Evolutionary conservation across 495 filamentous ascomycete genomes (phyloP).

Genomic region (Podospora conica): DNA sequence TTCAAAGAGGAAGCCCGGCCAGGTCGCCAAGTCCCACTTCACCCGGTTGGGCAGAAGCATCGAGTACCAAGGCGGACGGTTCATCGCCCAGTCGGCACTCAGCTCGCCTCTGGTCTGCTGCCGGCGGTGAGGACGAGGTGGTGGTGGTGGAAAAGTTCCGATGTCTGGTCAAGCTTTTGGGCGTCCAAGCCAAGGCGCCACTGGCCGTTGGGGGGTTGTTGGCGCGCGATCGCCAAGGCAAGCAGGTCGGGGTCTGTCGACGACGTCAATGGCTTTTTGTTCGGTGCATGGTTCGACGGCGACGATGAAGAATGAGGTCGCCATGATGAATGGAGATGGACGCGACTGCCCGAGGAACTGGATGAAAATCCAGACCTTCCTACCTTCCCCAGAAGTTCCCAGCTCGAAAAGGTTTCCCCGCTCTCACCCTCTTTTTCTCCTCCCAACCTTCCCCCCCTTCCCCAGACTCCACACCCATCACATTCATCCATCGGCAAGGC

Average conservation of each 20-base stretch:
- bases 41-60: background rate
- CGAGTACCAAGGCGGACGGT: background rate
- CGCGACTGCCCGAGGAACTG: too few species aligned
- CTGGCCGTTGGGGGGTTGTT: background rate
- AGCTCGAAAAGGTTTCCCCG: background rate
- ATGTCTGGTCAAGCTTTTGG: background rate
- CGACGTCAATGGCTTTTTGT: background rate
- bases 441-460: background rate
- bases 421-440: background rate
- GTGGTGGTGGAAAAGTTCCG: background rate
- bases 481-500: background rate
- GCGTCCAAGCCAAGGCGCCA: background rate
- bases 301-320: background rate
- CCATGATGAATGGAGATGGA: background rate
- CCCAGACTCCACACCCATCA: background rate
- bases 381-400: background rate
- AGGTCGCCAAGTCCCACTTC: background rate
- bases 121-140: background rate
- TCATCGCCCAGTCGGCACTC: background rate
- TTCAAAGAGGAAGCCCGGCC: too few species aligned
- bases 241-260: background rate
- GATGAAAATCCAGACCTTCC: background rate
- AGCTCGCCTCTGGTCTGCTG: background rate
- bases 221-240: slow-evolving; percentile 1
- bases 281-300: background rate